Base-by-base conservation (phyloP, 495 filamentous ascomycete genomes). In the Trichoderma virens region DNA sequence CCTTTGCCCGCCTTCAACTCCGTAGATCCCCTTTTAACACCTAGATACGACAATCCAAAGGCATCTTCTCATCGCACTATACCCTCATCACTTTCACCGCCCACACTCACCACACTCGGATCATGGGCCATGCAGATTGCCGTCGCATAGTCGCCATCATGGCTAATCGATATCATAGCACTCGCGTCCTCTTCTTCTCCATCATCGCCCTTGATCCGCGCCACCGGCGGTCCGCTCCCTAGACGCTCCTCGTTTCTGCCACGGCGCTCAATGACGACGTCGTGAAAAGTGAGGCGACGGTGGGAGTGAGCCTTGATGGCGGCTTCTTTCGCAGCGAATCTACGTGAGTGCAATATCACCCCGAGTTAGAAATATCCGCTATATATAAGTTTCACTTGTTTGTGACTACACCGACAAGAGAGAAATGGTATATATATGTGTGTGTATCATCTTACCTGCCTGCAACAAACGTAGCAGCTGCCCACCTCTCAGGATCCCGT, bases 241-340 rank as follows among this genome's bases (percentile, higher is more conserved):
- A 39, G 13, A 20, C 27, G 54, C 16, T 63, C 65, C 23, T 65
- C 35, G 11, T 61, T 56, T 18, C 51, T 51, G 38, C 39, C 20
- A 18, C 34, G 30, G 27, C 54, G 30, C 27, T 65, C 30, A 60
- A 86, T 80, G 3, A 73, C 62, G 41, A 86, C 77, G 47, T 83
- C 72, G 14, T 76, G 74, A 56, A 82, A 81, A 5, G 65, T 72
- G 23, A 86, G 65, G 23, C 66, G 66, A 23, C 79, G 74, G 32
- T 71, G 66, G 2, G 72, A 71, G 63, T 82, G 79, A 4, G 86
- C 85, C 69, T 89, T 89, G 51, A 85, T 81, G n/a, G 74, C 76
- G 0, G 86, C 85, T 71, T 89, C 86, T 70, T 89, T 89, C 0
- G 85, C 85, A 9, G 86, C 85, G 70, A 81, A 88, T 66, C 84